Conservation (phyloP, 2,329 filamentous ascomycete species). For the Alternaria metachromatica region DNA sequence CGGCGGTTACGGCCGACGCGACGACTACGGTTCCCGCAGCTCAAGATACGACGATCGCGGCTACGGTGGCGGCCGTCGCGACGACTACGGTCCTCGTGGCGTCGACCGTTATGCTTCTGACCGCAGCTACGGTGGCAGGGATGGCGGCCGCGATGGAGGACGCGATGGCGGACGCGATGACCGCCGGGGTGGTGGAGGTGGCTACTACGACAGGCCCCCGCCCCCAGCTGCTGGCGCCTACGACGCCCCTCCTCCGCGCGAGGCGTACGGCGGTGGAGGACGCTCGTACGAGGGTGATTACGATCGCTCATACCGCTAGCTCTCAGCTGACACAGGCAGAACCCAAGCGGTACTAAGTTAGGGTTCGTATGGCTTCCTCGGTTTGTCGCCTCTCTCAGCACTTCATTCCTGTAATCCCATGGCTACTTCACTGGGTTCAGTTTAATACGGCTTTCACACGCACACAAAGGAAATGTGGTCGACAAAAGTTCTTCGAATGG, state of each 20-base stretch:
- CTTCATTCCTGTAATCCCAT: slow-evolving; percentile 46
- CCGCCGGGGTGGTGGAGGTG: slow-evolving; percentile 64
- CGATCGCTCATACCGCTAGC: slow-evolving; percentile 53
- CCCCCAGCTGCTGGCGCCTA: slow-evolving; percentile 44
- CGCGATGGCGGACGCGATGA: slow-evolving; percentile 54
- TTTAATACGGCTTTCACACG: slow-evolving; percentile 47
- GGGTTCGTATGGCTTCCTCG: slow-evolving; percentile 32
- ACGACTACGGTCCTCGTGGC: slow-evolving; percentile 48
- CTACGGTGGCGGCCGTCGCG: slow-evolving; percentile 63
- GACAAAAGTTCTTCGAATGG: slow-evolving; percentile 50
- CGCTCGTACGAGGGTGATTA: slow-evolving; percentile 53
- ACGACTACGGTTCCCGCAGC: slow-evolving; percentile 55
- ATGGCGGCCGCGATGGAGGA: slow-evolving; percentile 56
- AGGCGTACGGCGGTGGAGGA: slow-evolving; percentile 45
- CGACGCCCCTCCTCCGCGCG: slow-evolving; percentile 47
- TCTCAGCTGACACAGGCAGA: slow-evolving; percentile 44
- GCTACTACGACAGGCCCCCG: slow-evolving; percentile 63
- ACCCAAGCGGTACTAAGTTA: slow-evolving; percentile 47
- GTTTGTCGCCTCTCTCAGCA: slow-evolving; percentile 36
- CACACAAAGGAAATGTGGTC: slow-evolving; percentile 44
- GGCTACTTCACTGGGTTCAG: slow-evolving; percentile 45
- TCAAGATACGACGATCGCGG: slow-evolving; percentile 51
- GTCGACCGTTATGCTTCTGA: slow-evolving; percentile 67
- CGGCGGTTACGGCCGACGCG: slow-evolving; percentile 53
- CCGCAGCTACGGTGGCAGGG: slow-evolving; percentile 61